Percentiles rank a stretch among this genome's conserved stretches.
phyloP scores from a whole-genome alignment of 208 protist genomes.

The Jaenimonas drosophilae region DNA sequence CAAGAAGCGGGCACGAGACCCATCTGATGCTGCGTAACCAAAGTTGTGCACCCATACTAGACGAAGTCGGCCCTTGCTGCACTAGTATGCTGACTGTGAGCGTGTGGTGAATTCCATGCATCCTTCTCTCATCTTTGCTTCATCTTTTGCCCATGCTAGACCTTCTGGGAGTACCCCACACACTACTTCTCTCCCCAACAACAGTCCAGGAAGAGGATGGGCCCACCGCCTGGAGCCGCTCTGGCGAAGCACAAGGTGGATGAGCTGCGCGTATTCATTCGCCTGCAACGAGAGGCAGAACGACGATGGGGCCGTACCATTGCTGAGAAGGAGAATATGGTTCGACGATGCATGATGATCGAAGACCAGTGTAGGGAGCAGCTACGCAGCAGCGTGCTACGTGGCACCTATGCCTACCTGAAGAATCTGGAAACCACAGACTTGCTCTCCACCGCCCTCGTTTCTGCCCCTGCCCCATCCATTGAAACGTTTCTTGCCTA shows the following conservation, averaged over 20 bases:
- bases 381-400: conserved; percentile 44
- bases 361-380: conserved; percentile 54
- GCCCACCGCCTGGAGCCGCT: too few species aligned
- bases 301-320: conserved; percentile 56
- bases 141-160: too few species aligned
- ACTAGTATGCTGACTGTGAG: too few species aligned
- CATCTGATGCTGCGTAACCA: too few species aligned
- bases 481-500: conserved; percentile 25
- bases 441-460: conserved; percentile 26
- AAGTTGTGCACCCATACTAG: too few species aligned
- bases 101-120: too few species aligned
- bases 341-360: conserved; percentile 65
- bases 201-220: too few species aligned
- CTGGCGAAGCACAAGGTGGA: conserved; percentile 28
- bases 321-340: conserved; percentile 40
- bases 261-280: conserved; percentile 65
- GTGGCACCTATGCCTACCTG: conserved; percentile 34
- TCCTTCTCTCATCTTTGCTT: too few species aligned
- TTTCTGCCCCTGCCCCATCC: conserved; percentile 21
- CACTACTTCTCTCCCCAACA: too few species aligned
- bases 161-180: too few species aligned
- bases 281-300: conserved; percentile 37
- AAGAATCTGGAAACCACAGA: conserved; percentile 32
- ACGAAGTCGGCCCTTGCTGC: too few species aligned
- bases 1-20: too few species aligned